phyloP scores from a whole-genome alignment of 805 yeast genomes.

The Candida ulmi region DNA sequence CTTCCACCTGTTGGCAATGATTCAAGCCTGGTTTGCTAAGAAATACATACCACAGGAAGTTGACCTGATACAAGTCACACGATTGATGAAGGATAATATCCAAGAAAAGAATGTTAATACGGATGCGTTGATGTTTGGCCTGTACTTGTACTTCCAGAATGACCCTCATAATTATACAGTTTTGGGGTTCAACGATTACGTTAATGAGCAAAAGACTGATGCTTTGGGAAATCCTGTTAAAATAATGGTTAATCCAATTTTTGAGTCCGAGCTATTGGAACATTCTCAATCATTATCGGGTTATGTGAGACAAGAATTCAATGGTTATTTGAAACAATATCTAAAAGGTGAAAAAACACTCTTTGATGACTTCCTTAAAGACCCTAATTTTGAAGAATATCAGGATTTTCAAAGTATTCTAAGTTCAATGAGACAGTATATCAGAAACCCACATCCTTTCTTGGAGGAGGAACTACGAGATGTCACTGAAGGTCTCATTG shows the following conservation, averaged over 20 bases:
- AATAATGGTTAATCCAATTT: constrained; percentile 4
- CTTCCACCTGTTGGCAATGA: constrained; percentile 3
- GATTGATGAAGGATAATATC: constrained; percentile 2
- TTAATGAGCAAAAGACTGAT: not conserved
- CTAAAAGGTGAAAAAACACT: not conserved
- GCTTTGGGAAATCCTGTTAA: constrained; percentile 4
- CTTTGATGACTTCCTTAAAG: not conserved
- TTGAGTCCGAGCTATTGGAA: constrained; percentile 5
- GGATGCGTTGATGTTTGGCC: constrained; percentile 5
- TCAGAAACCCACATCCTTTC: constrained; percentile 1
- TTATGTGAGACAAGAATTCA: not conserved
- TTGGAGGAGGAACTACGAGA: not conserved
- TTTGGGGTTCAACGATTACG: not conserved
- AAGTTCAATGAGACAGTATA: constrained; percentile 2
- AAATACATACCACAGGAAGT: not conserved
- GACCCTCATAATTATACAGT: constrained; percentile 7
- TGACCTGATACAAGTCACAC: constrained; percentile 2
- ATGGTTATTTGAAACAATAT: not conserved
- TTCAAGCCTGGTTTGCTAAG: constrained; percentile 8
- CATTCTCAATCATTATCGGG: not conserved
- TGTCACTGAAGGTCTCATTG: not conserved
- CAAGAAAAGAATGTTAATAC: not conserved
- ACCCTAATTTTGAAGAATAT: not conserved
- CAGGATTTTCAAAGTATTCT: constrained; percentile 1
- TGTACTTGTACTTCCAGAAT: constrained; percentile 6